These are phyloP conservation scores for Monosporozyma aquatica DNA, from an alignment of 805 yeast genomes.

Conservation along the genomic window DNA sequence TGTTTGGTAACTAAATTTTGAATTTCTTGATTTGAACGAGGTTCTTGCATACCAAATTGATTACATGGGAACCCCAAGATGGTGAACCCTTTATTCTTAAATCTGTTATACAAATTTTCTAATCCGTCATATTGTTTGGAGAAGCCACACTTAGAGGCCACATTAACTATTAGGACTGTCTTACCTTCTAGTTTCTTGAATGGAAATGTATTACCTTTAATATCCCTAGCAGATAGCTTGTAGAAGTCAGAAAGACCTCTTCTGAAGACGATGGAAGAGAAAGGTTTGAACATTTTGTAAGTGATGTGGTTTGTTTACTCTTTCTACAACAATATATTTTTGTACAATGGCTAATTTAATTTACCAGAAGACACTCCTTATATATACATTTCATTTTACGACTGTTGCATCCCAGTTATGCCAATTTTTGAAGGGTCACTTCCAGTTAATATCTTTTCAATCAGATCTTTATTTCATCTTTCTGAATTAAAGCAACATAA, in stretches of 20 bases:
- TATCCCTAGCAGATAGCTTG: constrained; percentile 51
- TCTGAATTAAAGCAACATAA: too few relatives aligned
- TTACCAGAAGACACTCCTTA: too few relatives aligned
- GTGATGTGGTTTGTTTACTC: too few relatives aligned
- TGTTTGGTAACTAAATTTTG: constrained; percentile 62
- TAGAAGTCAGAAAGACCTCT: constrained; percentile 42
- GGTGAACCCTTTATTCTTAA: constrained; percentile 51
- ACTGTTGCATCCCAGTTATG: too few relatives aligned
- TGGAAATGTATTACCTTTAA: constrained; percentile 47
- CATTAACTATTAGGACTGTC: constrained; percentile 75
- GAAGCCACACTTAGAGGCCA: constrained; percentile 77
- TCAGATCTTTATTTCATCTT: too few relatives aligned
- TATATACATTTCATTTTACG: too few relatives aligned
- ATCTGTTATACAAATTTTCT: constrained; percentile 57
- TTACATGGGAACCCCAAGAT: constrained; percentile 86
- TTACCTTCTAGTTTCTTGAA: constrained; percentile 61
- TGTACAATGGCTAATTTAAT: too few relatives aligned
- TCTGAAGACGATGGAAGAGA: too few relatives aligned
- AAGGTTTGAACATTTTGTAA: background rate
- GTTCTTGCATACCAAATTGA: constrained; percentile 78
- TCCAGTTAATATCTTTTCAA: too few relatives aligned
- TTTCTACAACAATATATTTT: too few relatives aligned
- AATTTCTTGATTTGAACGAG: constrained; percentile 60
- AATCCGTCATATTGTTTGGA: constrained; percentile 69
- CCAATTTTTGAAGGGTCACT: too few relatives aligned